A percentile compares a stretch with the other conserved stretches of the same genome.
Conservation (phyloP, 2,329 filamentous ascomycete species). For the Dactylellina drechsleri region DNA sequence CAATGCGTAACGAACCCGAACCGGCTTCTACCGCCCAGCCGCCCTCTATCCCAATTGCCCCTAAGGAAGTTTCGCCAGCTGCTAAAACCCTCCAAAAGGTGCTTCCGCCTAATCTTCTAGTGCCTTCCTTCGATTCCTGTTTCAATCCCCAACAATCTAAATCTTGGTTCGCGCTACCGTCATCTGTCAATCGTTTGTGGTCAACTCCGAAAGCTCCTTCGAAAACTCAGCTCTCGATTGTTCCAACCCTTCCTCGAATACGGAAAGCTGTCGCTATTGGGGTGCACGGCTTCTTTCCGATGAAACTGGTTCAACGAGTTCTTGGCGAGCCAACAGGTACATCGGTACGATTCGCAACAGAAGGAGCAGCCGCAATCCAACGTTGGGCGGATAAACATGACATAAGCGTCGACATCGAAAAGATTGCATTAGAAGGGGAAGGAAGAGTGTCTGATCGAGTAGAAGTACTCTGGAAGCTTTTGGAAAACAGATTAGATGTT, state of each 20-base stretch:
- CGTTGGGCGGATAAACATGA: slow-evolving; percentile 81
- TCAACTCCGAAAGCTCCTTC: slow-evolving; percentile 68
- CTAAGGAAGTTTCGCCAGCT: slow-evolving; percentile 57
- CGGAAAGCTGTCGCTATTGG: slow-evolving; percentile 91
- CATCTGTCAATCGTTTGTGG: slow-evolving; percentile 59
- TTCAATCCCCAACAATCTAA: slow-evolving; percentile 59
- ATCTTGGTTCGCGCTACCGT: slow-evolving; percentile 66
- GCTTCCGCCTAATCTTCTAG: slow-evolving; percentile 64
- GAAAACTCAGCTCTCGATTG: slow-evolving; percentile 75
- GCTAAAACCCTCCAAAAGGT: slow-evolving; percentile 59
- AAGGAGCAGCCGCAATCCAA: slow-evolving; percentile 83
- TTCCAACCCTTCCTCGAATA: slow-evolving; percentile 75
- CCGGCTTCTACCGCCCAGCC: slow-evolving; percentile 26
- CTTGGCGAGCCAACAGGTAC: slow-evolving; percentile 96
- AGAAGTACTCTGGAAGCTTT: slow-evolving; percentile 89
- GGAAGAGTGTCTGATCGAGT: slow-evolving; percentile 90
- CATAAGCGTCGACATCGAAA: slow-evolving; percentile 84
- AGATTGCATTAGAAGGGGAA: slow-evolving; percentile 92
- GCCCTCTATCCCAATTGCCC: slow-evolving; percentile 60
- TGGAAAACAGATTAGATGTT: slow-evolving; percentile 94
- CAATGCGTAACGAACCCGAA: slow-evolving; percentile 7
- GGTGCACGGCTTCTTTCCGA: slow-evolving; percentile 92
- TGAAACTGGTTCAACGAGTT: slow-evolving; percentile 84
- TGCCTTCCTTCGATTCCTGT: slow-evolving; percentile 65
- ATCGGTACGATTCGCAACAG: slow-evolving; percentile 89